Percentiles rank a stretch among this genome's conserved stretches.
Conservation (phyloP, 2,329 filamentous ascomycete species). For the Apiospora aurea region DNA sequence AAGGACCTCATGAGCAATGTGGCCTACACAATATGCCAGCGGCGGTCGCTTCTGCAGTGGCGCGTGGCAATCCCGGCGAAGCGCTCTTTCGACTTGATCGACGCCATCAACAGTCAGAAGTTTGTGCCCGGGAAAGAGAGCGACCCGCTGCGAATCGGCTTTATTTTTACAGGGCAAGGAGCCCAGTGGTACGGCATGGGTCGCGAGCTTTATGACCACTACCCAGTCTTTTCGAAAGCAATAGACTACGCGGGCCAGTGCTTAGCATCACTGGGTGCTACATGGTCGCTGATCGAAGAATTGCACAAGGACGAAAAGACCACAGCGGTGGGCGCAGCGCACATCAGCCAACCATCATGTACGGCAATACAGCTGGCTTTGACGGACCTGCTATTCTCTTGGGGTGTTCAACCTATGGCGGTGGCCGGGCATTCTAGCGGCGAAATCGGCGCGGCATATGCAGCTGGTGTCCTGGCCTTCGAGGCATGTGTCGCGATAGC, state of each 20-base stretch:
- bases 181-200: slow-evolving; percentile 46
- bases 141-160: slow-evolving; percentile 37
- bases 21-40: slow-evolving; percentile 40
- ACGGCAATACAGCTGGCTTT: slow-evolving; percentile 51
- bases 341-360: slow-evolving; percentile 45
- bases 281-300: slow-evolving; percentile 46
- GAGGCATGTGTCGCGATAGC: slow-evolving; percentile 35
- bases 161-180: slow-evolving; percentile 46
- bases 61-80: slow-evolving; percentile 32
- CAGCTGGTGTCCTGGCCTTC: slow-evolving; percentile 48
- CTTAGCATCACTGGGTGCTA: slow-evolving; percentile 31
- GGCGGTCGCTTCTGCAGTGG: slow-evolving; percentile 39
- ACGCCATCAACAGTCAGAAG: slow-evolving; percentile 35
- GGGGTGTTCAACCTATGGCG: slow-evolving; percentile 37
- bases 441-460: slow-evolving; percentile 56
- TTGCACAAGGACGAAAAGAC: slow-evolving; percentile 32
- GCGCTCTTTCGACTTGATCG: slow-evolving; percentile 33
- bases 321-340: slow-evolving; percentile 35
- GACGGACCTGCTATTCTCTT: slow-evolving; percentile 44
- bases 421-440: slow-evolving; percentile 40
- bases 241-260: slow-evolving; percentile 33
- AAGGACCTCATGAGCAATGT: slow-evolving; percentile 39
- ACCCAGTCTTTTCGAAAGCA: slow-evolving; percentile 30
- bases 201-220: slow-evolving; percentile 36
- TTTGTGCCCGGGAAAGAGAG: slow-evolving; percentile 33